Base-by-base conservation (phyloP, 768 basidiomycete genomes). In the Leccinum variicolor region DNA sequence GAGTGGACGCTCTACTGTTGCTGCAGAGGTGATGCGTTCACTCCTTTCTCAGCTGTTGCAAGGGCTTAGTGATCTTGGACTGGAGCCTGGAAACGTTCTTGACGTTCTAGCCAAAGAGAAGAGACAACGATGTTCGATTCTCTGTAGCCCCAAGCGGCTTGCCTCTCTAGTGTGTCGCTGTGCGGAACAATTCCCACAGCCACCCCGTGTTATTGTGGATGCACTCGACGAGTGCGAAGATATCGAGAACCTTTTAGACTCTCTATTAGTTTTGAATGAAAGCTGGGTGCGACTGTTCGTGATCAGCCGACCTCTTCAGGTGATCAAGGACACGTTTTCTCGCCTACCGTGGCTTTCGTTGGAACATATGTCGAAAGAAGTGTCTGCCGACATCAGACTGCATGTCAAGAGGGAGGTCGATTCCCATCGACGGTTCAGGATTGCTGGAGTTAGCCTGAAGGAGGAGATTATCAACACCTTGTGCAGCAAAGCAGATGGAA, bases 161-260 rank as follows among this genome's bases (percentile, higher is more conserved):
- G 43, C 43, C 21, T 3, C 11, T 1, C 21, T 45, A 2, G 6
- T 23, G 11, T 60, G 56, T 14, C 19, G 33, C 7, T 29, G 29
- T 1, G 60, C 49, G 6, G 33, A 34, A 11, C 15, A 7, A 11
- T 39, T 60, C 13, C 7, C 2, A 5, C 49, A n/a, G 13, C 59
- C 13, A 6, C 65, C 61, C 0, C n/a, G 54, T 6, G 1, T 63
- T 1, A 49, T 61, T 4, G 51, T 66, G 2, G 64, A 66, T 19
- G 65, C 59, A 0, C 36, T 66, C 2, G 65, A 66, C 21, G 64
- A 65, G 50, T 65, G 65, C 49, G 29, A 41, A 15, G 54, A 62
- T 7, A 2, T 62, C 5, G 46, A 58, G 10, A 17, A 26, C 1
- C 53, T 62, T n/a, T 33, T 64, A 0, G 17, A 31, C 3, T 58